These are phyloP conservation scores for Aspergillus pseudonomiae DNA, from an alignment of 2,329 filamentous ascomycete genomes.

Conservation along the genomic window DNA sequence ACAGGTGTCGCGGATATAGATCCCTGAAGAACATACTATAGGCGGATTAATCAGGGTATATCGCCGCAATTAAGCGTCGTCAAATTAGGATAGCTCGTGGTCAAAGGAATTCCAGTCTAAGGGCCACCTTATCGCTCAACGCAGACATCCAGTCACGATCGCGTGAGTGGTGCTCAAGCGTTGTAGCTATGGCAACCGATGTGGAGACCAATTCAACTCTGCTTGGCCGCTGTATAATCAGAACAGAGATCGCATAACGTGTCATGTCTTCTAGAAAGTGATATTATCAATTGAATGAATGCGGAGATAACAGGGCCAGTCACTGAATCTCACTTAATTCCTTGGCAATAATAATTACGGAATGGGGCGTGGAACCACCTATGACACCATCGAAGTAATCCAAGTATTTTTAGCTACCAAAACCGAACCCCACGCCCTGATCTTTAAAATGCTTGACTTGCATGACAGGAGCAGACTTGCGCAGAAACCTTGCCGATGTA, in stretches of 20 bases:
- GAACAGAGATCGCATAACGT: background rate
- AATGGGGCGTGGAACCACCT: background rate
- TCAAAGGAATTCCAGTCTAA: background rate
- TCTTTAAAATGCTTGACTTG: constrained; percentile 3
- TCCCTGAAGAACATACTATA: background rate
- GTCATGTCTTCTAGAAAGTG: background rate
- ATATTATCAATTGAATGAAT: background rate
- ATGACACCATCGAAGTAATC: background rate
- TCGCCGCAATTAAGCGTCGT: background rate
- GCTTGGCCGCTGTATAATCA: background rate
- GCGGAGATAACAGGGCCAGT: background rate
- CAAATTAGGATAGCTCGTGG: background rate
- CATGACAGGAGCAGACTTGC: constrained; percentile 1
- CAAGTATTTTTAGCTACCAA: background rate
- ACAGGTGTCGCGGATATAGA: constrained; percentile 15
- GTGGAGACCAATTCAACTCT: background rate
- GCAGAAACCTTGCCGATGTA: background rate
- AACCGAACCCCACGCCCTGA: background rate
- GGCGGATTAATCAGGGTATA: background rate
- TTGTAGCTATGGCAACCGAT: background rate
- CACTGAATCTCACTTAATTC: background rate
- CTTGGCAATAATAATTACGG: too few species aligned
- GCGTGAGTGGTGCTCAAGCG: background rate
- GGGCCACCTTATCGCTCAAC: background rate
- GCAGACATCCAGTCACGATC: background rate